phyloP scores from a whole-genome alignment of 2,329 filamentous ascomycete species.

The Ophiostoma triangulosporum region DNA sequence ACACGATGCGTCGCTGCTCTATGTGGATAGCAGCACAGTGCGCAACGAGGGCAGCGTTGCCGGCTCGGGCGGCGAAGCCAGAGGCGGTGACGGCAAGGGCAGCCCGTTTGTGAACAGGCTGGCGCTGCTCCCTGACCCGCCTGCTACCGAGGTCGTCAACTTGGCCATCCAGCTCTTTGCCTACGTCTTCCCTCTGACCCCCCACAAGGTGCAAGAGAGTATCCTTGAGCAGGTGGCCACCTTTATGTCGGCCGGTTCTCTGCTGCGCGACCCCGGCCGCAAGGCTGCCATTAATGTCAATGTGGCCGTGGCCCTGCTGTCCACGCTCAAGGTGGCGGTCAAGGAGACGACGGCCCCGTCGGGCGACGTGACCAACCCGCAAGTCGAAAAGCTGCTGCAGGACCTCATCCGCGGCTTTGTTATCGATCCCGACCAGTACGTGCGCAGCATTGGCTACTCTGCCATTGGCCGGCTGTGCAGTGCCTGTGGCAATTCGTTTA shows the following conservation, averaged over 20 bases:
- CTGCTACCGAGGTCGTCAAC: slow-evolving; percentile 87
- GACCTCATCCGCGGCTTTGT: slow-evolving; percentile 61
- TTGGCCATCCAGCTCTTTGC: slow-evolving; percentile 88
- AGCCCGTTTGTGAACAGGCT: background rate
- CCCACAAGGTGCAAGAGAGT: slow-evolving; percentile 86
- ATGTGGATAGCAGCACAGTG: slow-evolving; percentile 31
- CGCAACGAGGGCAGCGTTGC: background rate
- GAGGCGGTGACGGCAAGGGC: background rate
- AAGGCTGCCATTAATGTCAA: slow-evolving; percentile 89
- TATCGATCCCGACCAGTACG: slow-evolving; percentile 68
- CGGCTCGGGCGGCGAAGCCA: slow-evolving; percentile 13
- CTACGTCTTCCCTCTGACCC: slow-evolving; percentile 77
- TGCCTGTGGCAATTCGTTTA: slow-evolving; percentile 73
- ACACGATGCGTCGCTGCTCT: slow-evolving; percentile 76
- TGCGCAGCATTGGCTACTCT: slow-evolving; percentile 74
- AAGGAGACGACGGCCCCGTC: slow-evolving; percentile 62
- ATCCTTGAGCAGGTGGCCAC: slow-evolving; percentile 87
- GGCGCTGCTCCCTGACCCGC: slow-evolving; percentile 52
- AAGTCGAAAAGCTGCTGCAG: slow-evolving; percentile 74
- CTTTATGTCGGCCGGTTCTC: slow-evolving; percentile 64
- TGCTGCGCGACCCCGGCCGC: slow-evolving; percentile 76
- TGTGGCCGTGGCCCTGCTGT: slow-evolving; percentile 66
- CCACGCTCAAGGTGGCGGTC: slow-evolving; percentile 68
- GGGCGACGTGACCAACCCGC: slow-evolving; percentile 59
- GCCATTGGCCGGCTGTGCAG: slow-evolving; percentile 77